Evolutionary conservation across 2,329 filamentous ascomycete species (phyloP), one percentile per base, ranked within the genome.

Genomic region (Cladophialophora chaetospira): DNA sequence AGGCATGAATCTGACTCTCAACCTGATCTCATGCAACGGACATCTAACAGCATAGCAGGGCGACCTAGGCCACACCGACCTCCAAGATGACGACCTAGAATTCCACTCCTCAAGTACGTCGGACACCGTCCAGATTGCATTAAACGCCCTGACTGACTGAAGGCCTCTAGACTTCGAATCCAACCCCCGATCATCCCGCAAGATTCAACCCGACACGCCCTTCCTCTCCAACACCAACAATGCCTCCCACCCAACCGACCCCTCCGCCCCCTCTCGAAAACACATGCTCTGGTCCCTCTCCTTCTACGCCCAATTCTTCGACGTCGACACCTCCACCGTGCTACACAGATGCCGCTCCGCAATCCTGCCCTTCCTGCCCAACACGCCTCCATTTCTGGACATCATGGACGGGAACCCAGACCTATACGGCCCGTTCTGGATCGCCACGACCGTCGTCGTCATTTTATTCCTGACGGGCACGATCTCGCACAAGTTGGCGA

Each of bases 281-380:
- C 89, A 89, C 69, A 91, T 88, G 77, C 88, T 97, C 63, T 99
- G 94, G 94, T 86, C 86, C 43, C 80, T 97, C 61, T 85, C 86
- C 56, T 99, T 96, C 80, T 99, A 99, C 78, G 86, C 91, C 54
- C 94, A 96, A 77, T 97, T 94, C 83, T 99, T 99, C 77, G 94
- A 99, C 71, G 93, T 99, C 63, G 94, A 99, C 76, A 97, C 94
- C 1, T 87, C 84, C 58, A 89, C 94, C 51, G 92, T 99, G 17
- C 77, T 97, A 54, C 82, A 87, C 68, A 88, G 94, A 64, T 97
- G 94, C 75, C 87, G 86, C 73, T 88, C 91, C 1, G 87, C 93
- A n/a, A 78, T 97, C 35, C 88, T 91, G 0, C 87, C 93, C 13
- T 79, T 97, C 44, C 96, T 88, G 74, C 94, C 94, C 43, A 87